phyloP scores from a whole-genome alignment of 257 asterid genomes.

The Petrea volubilis region DNA sequence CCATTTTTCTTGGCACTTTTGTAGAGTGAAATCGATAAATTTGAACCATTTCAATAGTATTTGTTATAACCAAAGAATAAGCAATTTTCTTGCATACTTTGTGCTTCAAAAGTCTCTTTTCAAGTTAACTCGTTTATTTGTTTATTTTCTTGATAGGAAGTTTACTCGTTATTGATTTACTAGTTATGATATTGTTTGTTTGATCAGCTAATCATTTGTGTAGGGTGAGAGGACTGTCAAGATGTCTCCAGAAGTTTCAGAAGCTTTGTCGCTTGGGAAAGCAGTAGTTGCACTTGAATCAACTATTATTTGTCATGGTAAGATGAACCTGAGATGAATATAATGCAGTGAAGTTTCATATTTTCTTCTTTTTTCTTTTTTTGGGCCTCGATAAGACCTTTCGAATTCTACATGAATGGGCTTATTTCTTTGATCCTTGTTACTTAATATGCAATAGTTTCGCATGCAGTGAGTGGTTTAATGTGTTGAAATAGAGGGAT shows the following conservation, averaged over 20 bases:
- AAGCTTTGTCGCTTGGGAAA: slow-evolving; percentile 68
- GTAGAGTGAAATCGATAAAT: not conserved
- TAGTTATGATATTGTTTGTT: not conserved
- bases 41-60: not conserved
- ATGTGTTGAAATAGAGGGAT: not conserved
- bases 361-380: too few relatives aligned
- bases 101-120: slow-evolving; percentile 5
- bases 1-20: not conserved
- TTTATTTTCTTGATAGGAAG: too few relatives aligned
- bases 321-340: not conserved
- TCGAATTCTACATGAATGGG: not conserved
- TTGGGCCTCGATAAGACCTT: not conserved
- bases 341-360: not conserved
- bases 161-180: not conserved
- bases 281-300: slow-evolving; percentile 98
- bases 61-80: slow-evolving; percentile 5
- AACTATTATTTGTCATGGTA: slow-evolving; percentile 94
- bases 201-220: not conserved
- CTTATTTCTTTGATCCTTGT: not conserved
- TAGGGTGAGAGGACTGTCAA: slow-evolving; percentile 49
- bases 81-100: not conserved
- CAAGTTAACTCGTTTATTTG: too few relatives aligned
- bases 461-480: not conserved
- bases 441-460: too few relatives aligned
- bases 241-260: slow-evolving; percentile 74